Conservation (phyloP, 768 basidiomycete genomes). For the Paxillus ammoniavirescens region DNA sequence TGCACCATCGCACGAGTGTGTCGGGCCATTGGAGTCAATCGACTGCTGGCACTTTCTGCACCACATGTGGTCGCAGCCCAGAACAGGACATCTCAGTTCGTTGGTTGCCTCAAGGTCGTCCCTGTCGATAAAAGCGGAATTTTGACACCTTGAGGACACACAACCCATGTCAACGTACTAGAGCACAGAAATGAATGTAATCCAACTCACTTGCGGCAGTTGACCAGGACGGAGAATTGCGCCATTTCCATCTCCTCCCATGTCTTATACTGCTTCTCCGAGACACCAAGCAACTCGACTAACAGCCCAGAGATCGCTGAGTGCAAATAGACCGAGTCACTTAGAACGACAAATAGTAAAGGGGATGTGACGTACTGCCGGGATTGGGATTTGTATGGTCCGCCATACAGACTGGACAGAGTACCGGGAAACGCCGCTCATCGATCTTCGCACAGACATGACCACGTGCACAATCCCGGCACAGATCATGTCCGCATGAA, state of each 20-base stretch:
- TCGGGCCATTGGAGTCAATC: constrained; percentile 21
- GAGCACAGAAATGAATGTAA: not conserved
- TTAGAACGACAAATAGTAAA: not conserved
- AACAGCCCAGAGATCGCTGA: constrained; percentile 39
- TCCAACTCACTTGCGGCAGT: constrained; percentile 48
- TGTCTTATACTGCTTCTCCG: constrained; percentile 39
- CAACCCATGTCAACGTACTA: not conserved
- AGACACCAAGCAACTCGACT: constrained; percentile 43
- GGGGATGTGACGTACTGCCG: constrained; percentile 22
- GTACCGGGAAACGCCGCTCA: constrained; percentile 55
- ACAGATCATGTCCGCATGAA: constrained; percentile 50
- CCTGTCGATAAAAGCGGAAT: constrained; percentile 49
- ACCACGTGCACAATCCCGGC: constrained; percentile 47
- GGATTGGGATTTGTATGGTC: constrained; percentile 29
- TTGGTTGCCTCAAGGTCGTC: constrained; percentile 40
- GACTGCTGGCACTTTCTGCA: constrained; percentile 56
- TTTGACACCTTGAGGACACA: constrained; percentile 41
- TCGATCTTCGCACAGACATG: constrained; percentile 47
- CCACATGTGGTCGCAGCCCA: constrained; percentile 51
- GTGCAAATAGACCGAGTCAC: not conserved
- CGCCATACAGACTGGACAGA: constrained; percentile 56
- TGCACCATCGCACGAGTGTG: constrained; percentile 58
- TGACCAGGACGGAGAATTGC: constrained; percentile 38
- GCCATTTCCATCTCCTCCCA: constrained; percentile 49
- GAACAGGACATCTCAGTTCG: constrained; percentile 51